Percentiles rank a stretch among this genome's conserved stretches.
Evolutionary conservation across 1,284 basidiomycete species (phyloP).

Genomic region (Trichosporon inkin): DNA sequence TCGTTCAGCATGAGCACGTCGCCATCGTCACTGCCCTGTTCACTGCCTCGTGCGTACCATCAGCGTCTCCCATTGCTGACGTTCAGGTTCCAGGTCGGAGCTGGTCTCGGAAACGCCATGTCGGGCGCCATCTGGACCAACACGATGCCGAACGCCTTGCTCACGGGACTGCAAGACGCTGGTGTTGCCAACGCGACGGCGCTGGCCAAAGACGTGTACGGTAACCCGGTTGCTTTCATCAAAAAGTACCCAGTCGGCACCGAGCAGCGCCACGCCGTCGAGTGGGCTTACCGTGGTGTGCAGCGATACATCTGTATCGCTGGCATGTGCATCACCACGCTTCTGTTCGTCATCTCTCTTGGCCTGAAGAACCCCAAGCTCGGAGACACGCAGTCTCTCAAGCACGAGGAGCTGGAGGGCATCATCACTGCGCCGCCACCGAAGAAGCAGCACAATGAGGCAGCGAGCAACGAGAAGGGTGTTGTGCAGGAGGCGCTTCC

Average conservation of each 20-base stretch:
- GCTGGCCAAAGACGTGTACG: slow-evolving; percentile 25
- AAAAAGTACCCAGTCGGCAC: slow-evolving; percentile 41
- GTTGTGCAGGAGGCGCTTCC: too few relatives aligned
- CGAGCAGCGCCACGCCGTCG: slow-evolving; percentile 35
- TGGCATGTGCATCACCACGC: slow-evolving; percentile 29
- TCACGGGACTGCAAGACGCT: slow-evolving; percentile 10
- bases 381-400: slow-evolving; percentile 13
- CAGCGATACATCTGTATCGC: slow-evolving; percentile 33
- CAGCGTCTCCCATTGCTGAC: not conserved
- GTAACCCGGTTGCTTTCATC: slow-evolving; percentile 37
- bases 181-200: slow-evolving; percentile 7
- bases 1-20: slow-evolving; percentile 43
- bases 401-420: slow-evolving; percentile 29
- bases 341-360: slow-evolving; percentile 22
- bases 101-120: slow-evolving; percentile 42
- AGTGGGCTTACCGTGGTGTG: slow-evolving; percentile 33
- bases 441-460: too few relatives aligned
- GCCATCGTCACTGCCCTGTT: slow-evolving; percentile 47
- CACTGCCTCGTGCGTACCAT: slow-evolving; percentile 27
- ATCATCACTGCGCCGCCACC: too few relatives aligned
- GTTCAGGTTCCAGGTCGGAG: slow-evolving; percentile 34
- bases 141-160: slow-evolving; percentile 1
- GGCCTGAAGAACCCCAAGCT: slow-evolving; percentile 16
- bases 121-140: slow-evolving; percentile 50
- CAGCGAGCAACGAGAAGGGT: too few relatives aligned